These are phyloP conservation scores for Rhododendron henanense DNA, from an alignment of 148 eudicot genomes.

Conservation along the genomic window DNA sequence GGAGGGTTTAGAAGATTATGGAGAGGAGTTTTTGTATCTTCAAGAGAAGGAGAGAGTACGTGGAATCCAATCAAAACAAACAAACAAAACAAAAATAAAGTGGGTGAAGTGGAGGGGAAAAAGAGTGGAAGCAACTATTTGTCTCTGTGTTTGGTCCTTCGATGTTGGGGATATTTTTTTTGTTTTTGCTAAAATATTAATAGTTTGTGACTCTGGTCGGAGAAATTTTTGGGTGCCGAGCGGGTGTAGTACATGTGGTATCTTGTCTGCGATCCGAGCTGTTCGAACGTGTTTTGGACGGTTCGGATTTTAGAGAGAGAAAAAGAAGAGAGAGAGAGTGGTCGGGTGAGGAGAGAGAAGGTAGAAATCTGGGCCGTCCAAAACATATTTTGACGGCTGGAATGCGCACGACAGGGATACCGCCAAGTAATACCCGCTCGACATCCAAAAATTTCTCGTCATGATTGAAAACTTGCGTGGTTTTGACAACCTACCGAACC, in stretches of 20 bases:
- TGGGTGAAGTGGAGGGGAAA: neutral
- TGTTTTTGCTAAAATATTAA: neutral
- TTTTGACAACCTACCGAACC: neutral
- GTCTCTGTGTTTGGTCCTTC: neutral
- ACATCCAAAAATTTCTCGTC: neutral
- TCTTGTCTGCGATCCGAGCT: fast-evolving
- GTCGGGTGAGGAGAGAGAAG: too few relatives aligned
- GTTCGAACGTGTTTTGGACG: too few relatives aligned
- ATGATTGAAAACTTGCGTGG: neutral
- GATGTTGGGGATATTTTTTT: neutral
- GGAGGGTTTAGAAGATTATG: neutral
- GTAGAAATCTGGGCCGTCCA: too few relatives aligned
- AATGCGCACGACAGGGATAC: too few relatives aligned
- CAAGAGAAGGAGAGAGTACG: neutral
- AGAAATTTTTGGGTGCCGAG: too few relatives aligned
- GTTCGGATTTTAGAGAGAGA: too few relatives aligned
- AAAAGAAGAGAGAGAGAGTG: too few relatives aligned
- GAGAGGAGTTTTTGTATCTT: too few relatives aligned
- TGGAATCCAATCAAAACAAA: neutral
- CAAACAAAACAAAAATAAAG: neutral
- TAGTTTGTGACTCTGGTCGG: neutral
- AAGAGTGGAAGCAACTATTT: neutral
- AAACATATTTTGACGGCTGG: too few relatives aligned
- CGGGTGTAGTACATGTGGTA: too few relatives aligned
- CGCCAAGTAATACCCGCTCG: too few relatives aligned